These are phyloP conservation scores for Protomyces lactucae-debilis DNA, from an alignment of 1,139 yeast species.

Conservation along the genomic window DNA sequence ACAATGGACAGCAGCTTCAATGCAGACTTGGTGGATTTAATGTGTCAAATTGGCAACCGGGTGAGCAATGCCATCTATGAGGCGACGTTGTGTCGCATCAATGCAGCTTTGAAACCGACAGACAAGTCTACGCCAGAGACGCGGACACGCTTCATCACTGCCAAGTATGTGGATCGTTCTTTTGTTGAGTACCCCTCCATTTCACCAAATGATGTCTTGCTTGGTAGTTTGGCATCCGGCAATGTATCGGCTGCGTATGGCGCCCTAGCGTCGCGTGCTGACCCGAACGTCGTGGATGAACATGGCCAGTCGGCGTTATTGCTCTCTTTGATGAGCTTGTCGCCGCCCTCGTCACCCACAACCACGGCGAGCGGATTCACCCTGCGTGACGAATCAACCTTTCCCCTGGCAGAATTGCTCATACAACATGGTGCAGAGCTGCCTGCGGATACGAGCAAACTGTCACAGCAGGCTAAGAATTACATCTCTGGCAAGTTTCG, in stretches of 20 bases:
- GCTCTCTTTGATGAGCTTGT: slow-evolving; percentile 23
- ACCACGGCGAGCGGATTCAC: slow-evolving; percentile 22
- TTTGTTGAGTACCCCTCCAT: slow-evolving; percentile 40
- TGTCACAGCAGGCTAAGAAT: slow-evolving; percentile 9
- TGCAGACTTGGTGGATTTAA: slow-evolving; percentile 53
- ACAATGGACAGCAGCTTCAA: slow-evolving; percentile 72
- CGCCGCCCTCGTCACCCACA: slow-evolving; percentile 21
- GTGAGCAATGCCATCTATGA: slow-evolving; percentile 59
- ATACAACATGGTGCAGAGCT: slow-evolving; percentile 56
- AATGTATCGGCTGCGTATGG: slow-evolving; percentile 38
- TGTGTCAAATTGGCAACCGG: slow-evolving; percentile 62
- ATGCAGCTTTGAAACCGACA: slow-evolving; percentile 41
- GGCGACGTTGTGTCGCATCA: slow-evolving; percentile 36
- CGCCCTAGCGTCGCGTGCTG: slow-evolving; percentile 45
- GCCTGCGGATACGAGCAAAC: background rate
- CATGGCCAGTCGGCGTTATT: slow-evolving; percentile 16
- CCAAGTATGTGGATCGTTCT: slow-evolving; percentile 44
- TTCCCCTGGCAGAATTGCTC: slow-evolving; percentile 70
- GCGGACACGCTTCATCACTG: slow-evolving; percentile 39
- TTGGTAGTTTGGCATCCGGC: slow-evolving; percentile 39
- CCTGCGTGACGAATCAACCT: slow-evolving; percentile 38
- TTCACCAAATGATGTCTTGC: slow-evolving; percentile 39
- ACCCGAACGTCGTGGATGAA: slow-evolving; percentile 36
- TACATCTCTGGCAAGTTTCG: slow-evolving; percentile 1
- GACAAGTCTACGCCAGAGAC: slow-evolving; percentile 30